Evolutionary conservation across 306 rosid genomes (phyloP).

Genomic region (Leucaena leucocephala): DNA sequence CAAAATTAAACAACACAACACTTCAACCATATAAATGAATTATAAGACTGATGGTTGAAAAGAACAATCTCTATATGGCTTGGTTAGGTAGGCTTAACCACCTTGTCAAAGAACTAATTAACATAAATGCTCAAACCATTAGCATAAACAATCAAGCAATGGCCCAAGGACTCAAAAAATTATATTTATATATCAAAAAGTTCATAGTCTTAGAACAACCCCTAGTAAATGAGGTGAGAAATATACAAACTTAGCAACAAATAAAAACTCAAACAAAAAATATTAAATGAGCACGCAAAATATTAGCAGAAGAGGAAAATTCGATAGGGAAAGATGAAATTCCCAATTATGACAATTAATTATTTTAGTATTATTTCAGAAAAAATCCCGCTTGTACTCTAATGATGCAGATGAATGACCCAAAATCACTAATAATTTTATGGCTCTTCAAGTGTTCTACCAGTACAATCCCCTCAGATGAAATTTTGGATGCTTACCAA

Average conservation of each 20-base stretch:
- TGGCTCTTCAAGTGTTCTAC: neutral
- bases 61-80: neutral
- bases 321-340: neutral
- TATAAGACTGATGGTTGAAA: neutral
- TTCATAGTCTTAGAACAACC: neutral
- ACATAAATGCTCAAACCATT: neutral
- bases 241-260: neutral
- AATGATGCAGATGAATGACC: neutral
- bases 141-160: neutral
- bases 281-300: neutral
- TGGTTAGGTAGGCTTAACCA: neutral
- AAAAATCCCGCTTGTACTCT: neutral
- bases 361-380: neutral
- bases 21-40: neutral
- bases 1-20: neutral
- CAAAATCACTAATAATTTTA: neutral
- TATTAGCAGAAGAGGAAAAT: neutral
- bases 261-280: neutral
- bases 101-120: neutral
- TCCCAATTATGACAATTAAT: neutral
- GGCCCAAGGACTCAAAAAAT: neutral
- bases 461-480: neutral
- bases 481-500: constrained; percentile 2
- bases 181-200: neutral
- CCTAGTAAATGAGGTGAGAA: neutral